Evolutionary conservation across 345 rosid species (phyloP).

Genomic region (Sisymbrium altissimum): DNA sequence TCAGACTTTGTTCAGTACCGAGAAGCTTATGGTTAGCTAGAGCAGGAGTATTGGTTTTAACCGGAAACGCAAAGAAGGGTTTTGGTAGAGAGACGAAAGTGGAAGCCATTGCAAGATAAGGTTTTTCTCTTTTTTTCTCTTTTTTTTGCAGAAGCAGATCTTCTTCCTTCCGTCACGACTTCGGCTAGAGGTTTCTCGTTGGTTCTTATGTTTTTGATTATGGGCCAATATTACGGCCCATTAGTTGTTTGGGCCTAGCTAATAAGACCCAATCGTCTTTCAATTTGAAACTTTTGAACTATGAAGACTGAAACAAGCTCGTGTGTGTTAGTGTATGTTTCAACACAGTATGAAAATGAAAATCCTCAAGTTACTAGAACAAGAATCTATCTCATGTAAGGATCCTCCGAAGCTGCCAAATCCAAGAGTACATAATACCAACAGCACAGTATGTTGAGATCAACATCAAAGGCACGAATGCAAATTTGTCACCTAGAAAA

Average conservation of each 20-base stretch:
- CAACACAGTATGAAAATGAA: neutral
- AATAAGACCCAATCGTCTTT: neutral
- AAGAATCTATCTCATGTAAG: conserved; percentile 11
- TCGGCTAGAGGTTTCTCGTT: neutral
- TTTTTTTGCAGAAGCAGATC: neutral
- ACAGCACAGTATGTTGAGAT: conserved; percentile 70
- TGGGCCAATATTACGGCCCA: conserved; percentile 21
- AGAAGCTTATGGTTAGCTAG: conserved; percentile 29
- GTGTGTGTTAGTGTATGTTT: neutral
- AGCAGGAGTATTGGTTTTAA: conserved; percentile 30
- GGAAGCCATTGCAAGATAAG: conserved; percentile 40
- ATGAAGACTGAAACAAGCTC: too few species aligned
- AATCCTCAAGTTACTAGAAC: neutral
- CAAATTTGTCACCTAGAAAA: conserved; percentile 62
- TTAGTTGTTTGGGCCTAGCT: neutral
- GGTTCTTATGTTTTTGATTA: neutral
- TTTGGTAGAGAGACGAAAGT: conserved; percentile 48
- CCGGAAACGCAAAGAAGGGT: conserved; percentile 35
- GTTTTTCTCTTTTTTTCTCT: too few species aligned
- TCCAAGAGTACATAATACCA: conserved; percentile 71
- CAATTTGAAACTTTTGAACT: too few species aligned
- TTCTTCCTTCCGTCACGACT: conserved; percentile 6
- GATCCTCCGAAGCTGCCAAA: conserved; percentile 70
- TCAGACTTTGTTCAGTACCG: conserved; percentile 32
- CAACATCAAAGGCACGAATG: conserved; percentile 75